phyloP scores from a whole-genome alignment of 164 flowering plant species.

The Vitis labrusca region DNA sequence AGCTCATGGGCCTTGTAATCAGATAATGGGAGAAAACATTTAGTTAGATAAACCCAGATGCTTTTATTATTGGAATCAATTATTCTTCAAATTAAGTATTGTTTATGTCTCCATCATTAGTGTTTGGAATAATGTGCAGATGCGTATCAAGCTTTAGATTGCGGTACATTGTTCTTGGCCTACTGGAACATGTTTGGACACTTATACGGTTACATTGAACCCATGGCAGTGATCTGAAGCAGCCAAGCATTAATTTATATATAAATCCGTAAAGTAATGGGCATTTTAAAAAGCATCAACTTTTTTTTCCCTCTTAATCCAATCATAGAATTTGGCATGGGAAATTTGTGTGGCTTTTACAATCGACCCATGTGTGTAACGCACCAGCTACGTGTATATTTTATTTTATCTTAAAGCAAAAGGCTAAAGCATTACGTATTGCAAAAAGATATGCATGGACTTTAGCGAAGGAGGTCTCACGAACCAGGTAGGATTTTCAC shows the following conservation, averaged over 20 bases:
- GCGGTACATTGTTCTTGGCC: conserved; percentile 29
- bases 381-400: too few species aligned
- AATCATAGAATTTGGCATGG: not conserved
- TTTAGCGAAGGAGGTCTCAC: conserved; percentile 8
- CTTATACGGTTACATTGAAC: conserved; percentile 3
- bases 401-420: not conserved
- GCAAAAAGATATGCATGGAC: conserved; percentile 10
- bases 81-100: too few species aligned
- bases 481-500: conserved; percentile 19
- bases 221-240: not conserved
- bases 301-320: not conserved
- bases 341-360: not conserved
- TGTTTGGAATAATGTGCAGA: conserved; percentile 1
- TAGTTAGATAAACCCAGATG: too few species aligned
- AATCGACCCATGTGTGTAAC: too few species aligned
- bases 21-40: too few species aligned
- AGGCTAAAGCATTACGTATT: not conserved
- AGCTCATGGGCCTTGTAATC: too few species aligned
- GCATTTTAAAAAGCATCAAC: not conserved
- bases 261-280: not conserved
- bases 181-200: not conserved
- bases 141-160: conserved; percentile 22
- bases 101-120: too few species aligned
- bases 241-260: not conserved
- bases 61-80: too few species aligned